Percentiles rank a stretch among this genome's conserved stretches.
These are phyloP conservation scores for Immersiporthe knoxdaviesiana DNA, from an alignment of 2,329 filamentous ascomycete species.

Conservation along the genomic window DNA sequence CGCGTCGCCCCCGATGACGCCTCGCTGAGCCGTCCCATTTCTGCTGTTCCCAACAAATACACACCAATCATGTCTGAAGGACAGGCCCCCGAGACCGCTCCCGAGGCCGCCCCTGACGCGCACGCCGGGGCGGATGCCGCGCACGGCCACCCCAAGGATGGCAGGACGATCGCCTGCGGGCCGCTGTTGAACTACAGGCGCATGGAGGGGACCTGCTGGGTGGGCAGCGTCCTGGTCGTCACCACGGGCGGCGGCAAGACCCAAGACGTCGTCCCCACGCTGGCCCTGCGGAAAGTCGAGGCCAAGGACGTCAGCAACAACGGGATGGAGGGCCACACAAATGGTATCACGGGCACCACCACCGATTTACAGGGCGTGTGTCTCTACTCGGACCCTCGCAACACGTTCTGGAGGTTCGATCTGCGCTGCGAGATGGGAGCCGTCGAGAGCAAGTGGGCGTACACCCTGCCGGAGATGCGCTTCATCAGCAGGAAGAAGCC, in stretches of 20 bases:
- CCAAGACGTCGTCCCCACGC: constrained; percentile 60
- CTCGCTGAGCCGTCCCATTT: constrained; percentile 22
- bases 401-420: constrained; percentile 95
- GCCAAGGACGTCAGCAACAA: constrained; percentile 37
- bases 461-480: constrained; percentile 69
- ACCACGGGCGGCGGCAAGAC: constrained; percentile 69
- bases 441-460: constrained; percentile 76
- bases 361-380: constrained; percentile 55
- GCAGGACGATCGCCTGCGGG: constrained; percentile 68
- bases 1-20: constrained; percentile 50
- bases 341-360: constrained; percentile 17
- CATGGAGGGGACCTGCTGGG: constrained; percentile 72
- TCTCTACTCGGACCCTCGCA: constrained; percentile 66
- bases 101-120: constrained; percentile 33
- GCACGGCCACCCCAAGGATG: constrained; percentile 42
- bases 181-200: constrained; percentile 78
- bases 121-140: constrained; percentile 16
- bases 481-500: constrained; percentile 62
- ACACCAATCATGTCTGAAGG: constrained; percentile 55
- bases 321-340: constrained; percentile 34
- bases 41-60: constrained; percentile 37
- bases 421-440: constrained; percentile 74
- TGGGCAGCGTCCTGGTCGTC: constrained; percentile 85
- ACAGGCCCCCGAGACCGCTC: constrained; percentile 41
- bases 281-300: constrained; percentile 55